Evolutionary conservation across 1,284 basidiomycete genomes (phyloP), one percentile per base, ranked within the genome.

Genomic region (Cryptococcus jaspeensis): DNA sequence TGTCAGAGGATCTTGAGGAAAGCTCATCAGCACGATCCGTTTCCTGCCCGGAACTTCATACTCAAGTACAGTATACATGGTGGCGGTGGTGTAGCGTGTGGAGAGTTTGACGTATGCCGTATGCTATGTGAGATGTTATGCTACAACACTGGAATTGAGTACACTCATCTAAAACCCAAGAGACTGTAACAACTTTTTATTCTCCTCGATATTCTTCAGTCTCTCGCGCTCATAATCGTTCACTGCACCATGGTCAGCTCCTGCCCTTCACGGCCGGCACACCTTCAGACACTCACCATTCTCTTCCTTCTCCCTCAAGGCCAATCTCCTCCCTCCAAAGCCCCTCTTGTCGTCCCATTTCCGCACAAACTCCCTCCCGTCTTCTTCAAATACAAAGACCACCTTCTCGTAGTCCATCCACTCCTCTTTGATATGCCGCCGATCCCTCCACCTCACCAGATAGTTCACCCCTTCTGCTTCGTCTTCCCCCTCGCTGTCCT

Each of bases 221-320:
- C 65, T 46, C 32, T 63, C 63, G 44, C 48, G 2, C 38, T 67
- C 65, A 44, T 67, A 67, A 18, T 67, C 61, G 48, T 39, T 63
- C 22, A 50, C n/a, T 36, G 45, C 36, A 18, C 28, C 43, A 46
- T 6, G 22, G 43, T 40, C 15, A 37, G 37, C n/a, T 38, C 20
- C 32, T 28, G 13, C 23, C 23, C 45, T 47, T 28, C 45, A 28
- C 32, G 16, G 20, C 13, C 32, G 45, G 6, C 32, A 12, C 4
- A 12, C 25, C 22, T 45, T n/a, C n/a, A n/a, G 28, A 4, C 9
- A 11, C 18, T 47, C 32, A 3, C 11, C n/a, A 18, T n/a, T 28
- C 20, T 25, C 22, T 45, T 45, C 45, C 45, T 28, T 47, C 28
- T 28, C 32, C 32, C 9, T 47, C 12, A 28, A 18, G 6, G 23